Base-by-base conservation (phyloP, 2,329 filamentous ascomycete genomes). In the Cordyceps fumosorosea region DNA sequence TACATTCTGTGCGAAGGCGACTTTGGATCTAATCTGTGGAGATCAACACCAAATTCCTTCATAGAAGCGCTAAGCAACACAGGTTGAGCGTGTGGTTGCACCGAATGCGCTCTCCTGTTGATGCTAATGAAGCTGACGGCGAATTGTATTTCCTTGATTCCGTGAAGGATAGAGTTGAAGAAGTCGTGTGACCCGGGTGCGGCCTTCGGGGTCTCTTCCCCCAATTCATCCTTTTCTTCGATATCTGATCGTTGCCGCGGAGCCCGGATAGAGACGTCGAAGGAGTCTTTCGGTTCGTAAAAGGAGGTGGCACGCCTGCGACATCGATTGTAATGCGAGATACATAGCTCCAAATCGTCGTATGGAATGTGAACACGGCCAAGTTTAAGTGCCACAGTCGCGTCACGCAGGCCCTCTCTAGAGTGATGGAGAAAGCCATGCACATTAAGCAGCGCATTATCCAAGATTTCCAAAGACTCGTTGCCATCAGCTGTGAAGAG, bases 1-100 rank as follows among this genome's bases (percentile, higher is more conserved):
- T 99, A 98, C 95, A 98, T 99, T 65, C 95, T 87, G 79, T 99
- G 95, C 0, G 93, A 92, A 0, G 95, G 92, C 18, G 93, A 96
- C 69, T 91, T 93, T 48, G 91, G 89, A 72, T 99, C 93, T 60
- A 99, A 83, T 24, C 93, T 87, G 72, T 98, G 89, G 47, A 99
- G 79, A 71, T 99, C 95, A 71, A 99, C 84, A 64, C 93, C 93
- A 48, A 99, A 86, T 73, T 99, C 96, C 73, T 99, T 98, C 84
- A 96, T 96, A 7, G 93, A 92, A 51, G 93, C 84, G 70, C 93
- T 96, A 64, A 97, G 81, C 64, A 89, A 86, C 8, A 96, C 83
- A 3, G 91, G 88, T n/a, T 83, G 80, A 32, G 88, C 85, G 3
- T 82, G 81, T 3, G 88, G 81, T 65, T 87, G 85, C 63, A 90